Conservation (phyloP, 495 filamentous ascomycete species). For the Aspergillus diversus region DNA sequence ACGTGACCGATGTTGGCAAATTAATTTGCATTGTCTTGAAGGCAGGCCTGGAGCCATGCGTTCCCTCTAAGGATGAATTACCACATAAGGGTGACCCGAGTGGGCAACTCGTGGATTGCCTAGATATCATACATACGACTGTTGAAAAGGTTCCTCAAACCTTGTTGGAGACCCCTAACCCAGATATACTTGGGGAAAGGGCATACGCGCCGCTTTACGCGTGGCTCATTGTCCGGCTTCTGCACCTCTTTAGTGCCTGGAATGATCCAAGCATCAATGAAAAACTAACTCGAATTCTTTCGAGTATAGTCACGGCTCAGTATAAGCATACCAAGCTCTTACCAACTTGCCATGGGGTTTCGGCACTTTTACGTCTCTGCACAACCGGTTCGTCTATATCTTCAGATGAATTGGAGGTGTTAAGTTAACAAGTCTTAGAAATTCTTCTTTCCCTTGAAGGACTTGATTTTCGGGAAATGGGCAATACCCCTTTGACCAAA, state of each 20-base stretch:
- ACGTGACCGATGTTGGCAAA: conserved; percentile 74
- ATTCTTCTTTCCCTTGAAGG: conserved; percentile 41
- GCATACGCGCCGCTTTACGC: conserved; percentile 69
- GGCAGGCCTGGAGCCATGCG: conserved; percentile 71
- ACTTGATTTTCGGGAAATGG: conserved; percentile 13
- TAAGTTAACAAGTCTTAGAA: conserved; percentile 35
- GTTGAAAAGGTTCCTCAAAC: conserved; percentile 75
- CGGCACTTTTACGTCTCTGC: conserved; percentile 41
- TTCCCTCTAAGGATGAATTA: conserved; percentile 48
- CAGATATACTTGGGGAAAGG: conserved; percentile 46
- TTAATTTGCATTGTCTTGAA: conserved; percentile 82
- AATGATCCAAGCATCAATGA: conserved; percentile 30
- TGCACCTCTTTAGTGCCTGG: conserved; percentile 36
- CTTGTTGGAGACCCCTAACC: conserved; percentile 55
- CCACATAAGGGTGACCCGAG: conserved; percentile 59
- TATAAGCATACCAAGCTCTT: conserved; percentile 38
- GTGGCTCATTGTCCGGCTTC: conserved; percentile 65
- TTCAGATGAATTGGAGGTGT: background rate
- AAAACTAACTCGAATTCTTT: conserved; percentile 36
- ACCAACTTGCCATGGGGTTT: conserved; percentile 32
- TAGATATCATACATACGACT: conserved; percentile 72
- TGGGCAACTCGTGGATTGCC: conserved; percentile 63
- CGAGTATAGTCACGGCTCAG: conserved; percentile 39
- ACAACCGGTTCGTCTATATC: conserved; percentile 37
- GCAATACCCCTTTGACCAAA: conserved; percentile 12